Conservation (phyloP, 768 basidiomycete genomes). For the Collybiopsis luxurians region DNA sequence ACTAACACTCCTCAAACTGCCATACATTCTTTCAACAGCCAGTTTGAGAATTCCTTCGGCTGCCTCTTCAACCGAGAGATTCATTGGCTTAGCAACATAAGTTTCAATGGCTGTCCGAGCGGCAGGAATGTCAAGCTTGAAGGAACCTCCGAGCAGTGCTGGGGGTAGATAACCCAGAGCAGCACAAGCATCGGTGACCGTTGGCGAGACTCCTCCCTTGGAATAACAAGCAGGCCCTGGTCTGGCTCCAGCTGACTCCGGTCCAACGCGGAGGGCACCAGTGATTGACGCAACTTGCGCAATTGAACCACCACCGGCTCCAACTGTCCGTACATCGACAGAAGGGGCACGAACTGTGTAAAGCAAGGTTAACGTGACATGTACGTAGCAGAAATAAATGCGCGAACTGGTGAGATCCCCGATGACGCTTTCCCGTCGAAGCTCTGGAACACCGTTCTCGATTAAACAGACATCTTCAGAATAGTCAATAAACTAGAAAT, state of each 20-base stretch:
- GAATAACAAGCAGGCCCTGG: slow-evolving; percentile 30
- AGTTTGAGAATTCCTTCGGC: slow-evolving; percentile 27
- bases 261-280: slow-evolving; percentile 26
- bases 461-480: slow-evolving; percentile 27
- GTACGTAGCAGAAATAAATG: neutral
- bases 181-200: slow-evolving; percentile 27
- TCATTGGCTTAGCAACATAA: slow-evolving; percentile 20
- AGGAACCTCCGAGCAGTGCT: slow-evolving; percentile 24
- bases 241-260: slow-evolving; percentile 25
- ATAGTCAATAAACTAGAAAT: neutral
- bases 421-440: slow-evolving; percentile 25
- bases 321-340: slow-evolving; percentile 23
- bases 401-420: slow-evolving; percentile 19
- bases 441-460: slow-evolving; percentile 23
- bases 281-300: slow-evolving; percentile 21
- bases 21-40: slow-evolving; percentile 27
- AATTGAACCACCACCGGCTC: slow-evolving; percentile 18
- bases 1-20: slow-evolving; percentile 25
- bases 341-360: slow-evolving; percentile 22
- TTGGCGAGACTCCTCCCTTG: slow-evolving; percentile 24
- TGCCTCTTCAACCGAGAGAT: slow-evolving; percentile 20
- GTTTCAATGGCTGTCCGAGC: slow-evolving; percentile 19
- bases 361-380: neutral
- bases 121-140: slow-evolving; percentile 24
- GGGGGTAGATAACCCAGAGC: slow-evolving; percentile 26